Base-by-base conservation (phyloP, 352 stramenopile genomes). In the Phytophthora ramorum region DNA sequence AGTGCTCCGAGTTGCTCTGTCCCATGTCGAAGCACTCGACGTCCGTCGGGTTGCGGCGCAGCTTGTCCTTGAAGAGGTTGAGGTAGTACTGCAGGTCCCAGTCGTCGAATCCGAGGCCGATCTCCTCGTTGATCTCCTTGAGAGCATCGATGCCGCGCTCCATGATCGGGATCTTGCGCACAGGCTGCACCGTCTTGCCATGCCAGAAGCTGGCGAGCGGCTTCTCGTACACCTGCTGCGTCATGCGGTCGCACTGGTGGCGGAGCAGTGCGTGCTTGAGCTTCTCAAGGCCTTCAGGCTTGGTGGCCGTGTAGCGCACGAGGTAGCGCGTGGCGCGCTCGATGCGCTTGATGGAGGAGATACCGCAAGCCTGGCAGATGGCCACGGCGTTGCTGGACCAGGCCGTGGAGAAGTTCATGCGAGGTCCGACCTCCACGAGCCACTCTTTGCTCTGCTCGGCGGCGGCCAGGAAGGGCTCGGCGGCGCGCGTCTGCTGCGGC, bases 11-110 rank as follows among this genome's bases (percentile, higher is more conserved):
- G 87, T 99, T 99, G 58, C 81, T 96, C 79, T 99, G 96, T 14
- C 96, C 96, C 91, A 99, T 98, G 79, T 99, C 98, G 74, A 99
- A 99, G 71, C 97, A 99, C 85, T 99, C 98, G 47, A 99, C 98
- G 78, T 99, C 97, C 6, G 97, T 99, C 47, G 98, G 98, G 78
- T 99, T 91, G 35, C 98, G 90, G 37, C 88, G 78, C 40, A 99
- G 84, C 81, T 99, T 98, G 68, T 99, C 89, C 81, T 98, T 87
- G 71, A 97, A 99, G 14, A 99, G 83, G 28, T 96, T 86, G 3
- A 98, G 91, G 81, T 99, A 99, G 85, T 99, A 99, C 68, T 99
- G 88, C 46, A 99, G 80, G 80, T 99, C 98, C 88, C 96, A 99
- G 43, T 99, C 97, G 79, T 99, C 98, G 71, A 99, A 99, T 26